Conservation (phyloP, 805 yeast species). For the Wickerhamiella occidentalis region DNA sequence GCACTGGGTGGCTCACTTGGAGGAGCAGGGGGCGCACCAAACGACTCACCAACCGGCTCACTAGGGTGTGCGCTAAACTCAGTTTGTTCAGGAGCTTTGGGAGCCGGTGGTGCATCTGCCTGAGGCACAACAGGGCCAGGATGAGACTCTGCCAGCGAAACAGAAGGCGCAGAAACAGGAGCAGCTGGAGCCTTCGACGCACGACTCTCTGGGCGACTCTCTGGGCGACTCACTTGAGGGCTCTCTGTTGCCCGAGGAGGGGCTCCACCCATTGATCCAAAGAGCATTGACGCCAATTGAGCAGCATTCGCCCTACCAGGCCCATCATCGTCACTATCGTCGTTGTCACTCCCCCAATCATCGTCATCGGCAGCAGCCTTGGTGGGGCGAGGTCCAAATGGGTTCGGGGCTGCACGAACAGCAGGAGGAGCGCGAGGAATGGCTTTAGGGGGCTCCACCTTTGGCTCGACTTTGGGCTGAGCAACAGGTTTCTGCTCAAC, state of each 20-base stretch:
- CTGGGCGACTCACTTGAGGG: not conserved
- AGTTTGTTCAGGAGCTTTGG: not conserved
- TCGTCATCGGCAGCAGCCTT: constrained; percentile 21
- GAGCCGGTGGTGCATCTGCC: not conserved
- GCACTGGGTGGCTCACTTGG: constrained; percentile 20
- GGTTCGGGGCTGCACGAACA: constrained; percentile 14
- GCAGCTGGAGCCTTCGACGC: constrained; percentile 7
- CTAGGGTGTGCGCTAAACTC: not conserved
- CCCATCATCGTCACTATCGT: constrained; percentile 25
- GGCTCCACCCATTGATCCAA: constrained; percentile 31
- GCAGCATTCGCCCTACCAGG: constrained; percentile 31
- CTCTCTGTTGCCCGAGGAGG: not conserved
- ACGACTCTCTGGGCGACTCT: constrained; percentile 4
- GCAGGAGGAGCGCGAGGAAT: constrained; percentile 2
- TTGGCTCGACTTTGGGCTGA: constrained; percentile 9
- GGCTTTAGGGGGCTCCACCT: constrained; percentile 13
- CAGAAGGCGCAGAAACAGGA: too few relatives aligned
- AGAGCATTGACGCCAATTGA: constrained; percentile 32
- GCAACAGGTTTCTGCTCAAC: constrained; percentile 6
- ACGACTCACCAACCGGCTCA: constrained; percentile 7
- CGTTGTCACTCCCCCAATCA: constrained; percentile 27
- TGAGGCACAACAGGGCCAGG: constrained; percentile 13
- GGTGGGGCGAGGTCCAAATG: constrained; percentile 14
- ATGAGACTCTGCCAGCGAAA: constrained; percentile 16
- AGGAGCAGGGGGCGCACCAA: constrained; percentile 25